Evolutionary conservation across 805 yeast genomes (phyloP).

Genomic region (Naumovozyma castellii): DNA sequence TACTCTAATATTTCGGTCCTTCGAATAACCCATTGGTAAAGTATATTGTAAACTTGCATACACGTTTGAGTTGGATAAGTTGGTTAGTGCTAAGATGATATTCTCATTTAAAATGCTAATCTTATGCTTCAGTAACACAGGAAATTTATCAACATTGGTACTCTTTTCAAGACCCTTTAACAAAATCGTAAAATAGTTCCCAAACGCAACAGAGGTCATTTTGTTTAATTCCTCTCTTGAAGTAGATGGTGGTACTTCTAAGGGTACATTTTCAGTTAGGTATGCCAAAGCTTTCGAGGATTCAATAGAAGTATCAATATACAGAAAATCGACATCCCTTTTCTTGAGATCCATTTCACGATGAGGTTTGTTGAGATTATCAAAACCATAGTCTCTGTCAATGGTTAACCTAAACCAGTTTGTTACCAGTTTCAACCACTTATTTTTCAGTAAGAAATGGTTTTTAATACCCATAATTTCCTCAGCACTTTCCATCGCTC

Average conservation of each 20-base stretch:
- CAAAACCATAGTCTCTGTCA: constrained; percentile 31
- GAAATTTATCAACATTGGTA: constrained; percentile 28
- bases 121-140: constrained; percentile 41
- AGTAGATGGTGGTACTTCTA: constrained; percentile 50
- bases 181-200: constrained; percentile 59
- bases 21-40: constrained; percentile 68
- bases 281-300: constrained; percentile 49
- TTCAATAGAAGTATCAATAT: constrained; percentile 55
- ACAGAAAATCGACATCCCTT: constrained; percentile 40
- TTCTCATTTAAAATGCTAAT: constrained; percentile 49
- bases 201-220: constrained; percentile 53
- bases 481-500: constrained; percentile 26
- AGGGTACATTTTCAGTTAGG: constrained; percentile 44
- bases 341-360: constrained; percentile 29
- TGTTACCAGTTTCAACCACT: constrained; percentile 36
- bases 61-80: constrained; percentile 60
- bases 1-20: constrained; percentile 51
- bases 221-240: constrained; percentile 44
- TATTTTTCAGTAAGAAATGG: constrained; percentile 40
- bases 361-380: constrained; percentile 26
- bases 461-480: constrained; percentile 28
- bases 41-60: constrained; percentile 71
- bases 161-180: constrained; percentile 35
- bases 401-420: constrained; percentile 50
- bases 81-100: constrained; percentile 56